Base-by-base conservation (phyloP, 2,329 filamentous ascomycete genomes). In the Elsinoe batatas region DNA sequence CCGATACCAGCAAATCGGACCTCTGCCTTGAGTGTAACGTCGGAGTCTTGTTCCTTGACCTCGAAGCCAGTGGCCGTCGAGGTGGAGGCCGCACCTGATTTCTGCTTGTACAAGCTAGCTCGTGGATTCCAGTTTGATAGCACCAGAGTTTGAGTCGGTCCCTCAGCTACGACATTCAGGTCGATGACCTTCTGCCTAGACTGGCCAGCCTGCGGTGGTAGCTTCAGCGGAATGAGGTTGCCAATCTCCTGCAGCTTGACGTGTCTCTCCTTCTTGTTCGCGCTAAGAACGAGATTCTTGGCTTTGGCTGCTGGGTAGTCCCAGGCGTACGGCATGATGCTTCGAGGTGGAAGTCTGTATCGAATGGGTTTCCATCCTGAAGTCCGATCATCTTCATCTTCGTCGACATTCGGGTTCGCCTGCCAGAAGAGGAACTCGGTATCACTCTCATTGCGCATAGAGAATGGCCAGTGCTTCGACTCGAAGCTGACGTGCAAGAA, bases 311-410 rank as follows among this genome's bases (percentile, higher is more conserved):
- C 91, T 1, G 93, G 94, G 71, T 95, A 98, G 67, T 98, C 94
- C 93, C 93, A 98, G 1, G 93, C 91, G 65, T 98, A 98, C 0
- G 94, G 93, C 93, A 98, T 98, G 70, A 98, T 96, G 70, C 91
- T 97, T 58, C 93, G 80, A 11, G 91, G 84, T 1, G 94, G 94
- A 30, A 98, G 76, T 32, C 91, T 85, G 71, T 98, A 98, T 54
- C 89, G 80, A 59, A 98, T 88, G 1, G 90, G 91, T 61, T 88
- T 86, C 88, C 93, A 98, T 3, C 89, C 88, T 54, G 88, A 91
- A 56, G 84, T 75, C 54, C 72, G 77, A 64, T 96, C 88, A 62
- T 88, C 85, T 56, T 91, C 91, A 58, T 96, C 91, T 59, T 97
- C 91, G 58, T 95, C 91, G 8, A 95, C 75, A 63, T 91, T 95